Conservation (phyloP, 768 basidiomycete species). For the Asterophora parasitica region DNA sequence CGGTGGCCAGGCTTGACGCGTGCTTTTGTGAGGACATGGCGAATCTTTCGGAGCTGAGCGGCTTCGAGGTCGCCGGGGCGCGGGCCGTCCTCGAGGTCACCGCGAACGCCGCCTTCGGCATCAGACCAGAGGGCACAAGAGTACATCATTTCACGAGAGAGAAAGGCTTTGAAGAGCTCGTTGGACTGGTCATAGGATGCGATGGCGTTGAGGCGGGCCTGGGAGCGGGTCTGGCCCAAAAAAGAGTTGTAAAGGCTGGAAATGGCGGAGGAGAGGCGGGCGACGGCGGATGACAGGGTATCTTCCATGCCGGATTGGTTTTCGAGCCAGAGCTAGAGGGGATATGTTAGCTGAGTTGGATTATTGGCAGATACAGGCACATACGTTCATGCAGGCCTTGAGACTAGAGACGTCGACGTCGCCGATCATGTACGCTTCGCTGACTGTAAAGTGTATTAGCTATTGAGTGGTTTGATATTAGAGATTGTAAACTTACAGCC, state of each 20-base stretch:
- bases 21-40: slow-evolving; percentile 72
- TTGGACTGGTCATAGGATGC: slow-evolving; percentile 94
- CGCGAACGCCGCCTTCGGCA: slow-evolving; percentile 76
- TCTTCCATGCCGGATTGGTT: slow-evolving; percentile 57
- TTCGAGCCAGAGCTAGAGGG: slow-evolving; percentile 57
- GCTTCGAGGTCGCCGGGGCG: slow-evolving; percentile 67
- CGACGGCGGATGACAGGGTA: slow-evolving; percentile 52
- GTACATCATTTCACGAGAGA: slow-evolving; percentile 92
- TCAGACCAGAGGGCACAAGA: slow-evolving; percentile 82
- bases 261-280: slow-evolving; percentile 51
- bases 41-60: slow-evolving; percentile 81
- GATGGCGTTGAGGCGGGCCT: slow-evolving; percentile 74
- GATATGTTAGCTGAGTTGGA: slow-evolving; percentile 10
- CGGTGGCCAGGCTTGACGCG: slow-evolving; percentile 76
- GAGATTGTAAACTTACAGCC: slow-evolving; percentile 45
- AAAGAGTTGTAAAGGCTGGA: slow-evolving; percentile 67
- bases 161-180: slow-evolving; percentile 80
- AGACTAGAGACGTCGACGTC: slow-evolving; percentile 59
- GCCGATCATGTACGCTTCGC: slow-evolving; percentile 73
- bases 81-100: slow-evolving; percentile 56
- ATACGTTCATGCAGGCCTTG: slow-evolving; percentile 58
- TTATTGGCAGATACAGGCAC: slow-evolving; percentile 21
- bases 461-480: not conserved
- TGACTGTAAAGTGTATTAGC: slow-evolving; percentile 38
- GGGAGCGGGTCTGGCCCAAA: slow-evolving; percentile 67